A percentile compares a stretch with the other conserved stretches of the same genome.
Conservation (phyloP, 1,139 yeast genomes). For the Insectozyma bohioensis region DNA sequence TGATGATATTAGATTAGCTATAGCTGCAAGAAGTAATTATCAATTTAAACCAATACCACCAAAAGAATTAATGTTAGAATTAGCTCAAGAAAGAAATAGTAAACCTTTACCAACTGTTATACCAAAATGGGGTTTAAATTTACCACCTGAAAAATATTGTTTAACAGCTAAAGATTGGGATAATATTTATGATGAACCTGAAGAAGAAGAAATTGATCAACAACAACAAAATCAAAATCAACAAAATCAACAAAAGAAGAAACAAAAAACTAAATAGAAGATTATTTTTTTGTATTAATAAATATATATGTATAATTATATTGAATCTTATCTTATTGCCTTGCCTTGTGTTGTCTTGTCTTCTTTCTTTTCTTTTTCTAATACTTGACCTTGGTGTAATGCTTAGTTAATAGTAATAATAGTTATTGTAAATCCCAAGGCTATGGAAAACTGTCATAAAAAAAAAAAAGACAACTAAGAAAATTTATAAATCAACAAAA, state of each 20-base stretch:
- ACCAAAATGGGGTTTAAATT: conserved; percentile 87
- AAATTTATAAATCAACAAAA: conserved; percentile 4
- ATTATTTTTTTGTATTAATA: too few relatives aligned
- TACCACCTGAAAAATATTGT: conserved; percentile 98
- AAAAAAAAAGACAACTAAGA: conserved; percentile 1
- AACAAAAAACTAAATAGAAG: conserved; percentile 9
- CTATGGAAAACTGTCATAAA: background rate
- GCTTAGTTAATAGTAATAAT: too few relatives aligned
- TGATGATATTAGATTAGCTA: conserved; percentile 89
- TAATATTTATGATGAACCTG: conserved; percentile 34
- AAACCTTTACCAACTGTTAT: conserved; percentile 89
- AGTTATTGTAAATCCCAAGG: too few relatives aligned
- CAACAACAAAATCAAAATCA: conserved; percentile 7
- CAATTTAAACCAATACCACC: conserved; percentile 97
- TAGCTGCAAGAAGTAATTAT: conserved; percentile 88
- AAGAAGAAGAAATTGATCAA: conserved; percentile 20
- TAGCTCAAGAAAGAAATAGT: conserved; percentile 90
- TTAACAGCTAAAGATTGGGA: conserved; percentile 82
- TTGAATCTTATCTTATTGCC: too few relatives aligned
- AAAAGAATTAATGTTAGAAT: conserved; percentile 82
- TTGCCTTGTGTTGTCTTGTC: too few relatives aligned
- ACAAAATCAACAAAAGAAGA: conserved; percentile 8
- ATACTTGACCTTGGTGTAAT: too few relatives aligned
- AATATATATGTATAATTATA: too few relatives aligned
- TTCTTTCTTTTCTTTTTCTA: too few relatives aligned